Conservation (phyloP, 2,329 filamentous ascomycete species). For the Acarospora socialis region DNA sequence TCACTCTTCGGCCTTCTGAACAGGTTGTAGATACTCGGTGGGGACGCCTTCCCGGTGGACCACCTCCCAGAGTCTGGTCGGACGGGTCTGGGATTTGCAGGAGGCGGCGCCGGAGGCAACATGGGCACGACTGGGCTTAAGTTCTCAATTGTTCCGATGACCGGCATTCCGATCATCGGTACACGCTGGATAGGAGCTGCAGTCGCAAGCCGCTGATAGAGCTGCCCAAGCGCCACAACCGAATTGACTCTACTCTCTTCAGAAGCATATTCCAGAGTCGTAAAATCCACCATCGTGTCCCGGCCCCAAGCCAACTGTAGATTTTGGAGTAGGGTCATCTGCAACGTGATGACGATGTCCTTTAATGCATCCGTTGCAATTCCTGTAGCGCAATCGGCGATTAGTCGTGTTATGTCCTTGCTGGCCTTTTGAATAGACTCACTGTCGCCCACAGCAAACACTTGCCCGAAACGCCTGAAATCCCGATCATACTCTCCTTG, state of each 20-base stretch:
- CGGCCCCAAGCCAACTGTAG: constrained; percentile 21
- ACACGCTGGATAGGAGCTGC: constrained; percentile 7
- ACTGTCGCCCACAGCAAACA: constrained; percentile 24
- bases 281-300: constrained; percentile 20
- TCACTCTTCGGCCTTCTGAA: too few relatives aligned
- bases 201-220: constrained; percentile 21
- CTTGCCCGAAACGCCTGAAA: constrained; percentile 21
- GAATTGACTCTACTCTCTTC: constrained; percentile 24
- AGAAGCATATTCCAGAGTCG: constrained; percentile 21
- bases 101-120: constrained; percentile 2
- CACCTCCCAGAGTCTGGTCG: too few relatives aligned
- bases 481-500: constrained; percentile 24
- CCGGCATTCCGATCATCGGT: not conserved
- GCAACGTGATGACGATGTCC: constrained; percentile 26
- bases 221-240: constrained; percentile 22
- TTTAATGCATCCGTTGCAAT: constrained; percentile 25
- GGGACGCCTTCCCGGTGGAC: too few relatives aligned
- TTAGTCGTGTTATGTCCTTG: too few relatives aligned
- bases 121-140: constrained; percentile 8
- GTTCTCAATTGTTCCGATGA: constrained; percentile 8
- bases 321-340: constrained; percentile 22
- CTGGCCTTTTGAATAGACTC: too few relatives aligned
- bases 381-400: constrained; percentile 4
- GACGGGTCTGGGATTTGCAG: constrained; percentile 1
- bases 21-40: too few relatives aligned